Evolutionary conservation across 2,329 filamentous ascomycete genomes (phyloP).

Genomic region (Aspergillus sp.): DNA sequence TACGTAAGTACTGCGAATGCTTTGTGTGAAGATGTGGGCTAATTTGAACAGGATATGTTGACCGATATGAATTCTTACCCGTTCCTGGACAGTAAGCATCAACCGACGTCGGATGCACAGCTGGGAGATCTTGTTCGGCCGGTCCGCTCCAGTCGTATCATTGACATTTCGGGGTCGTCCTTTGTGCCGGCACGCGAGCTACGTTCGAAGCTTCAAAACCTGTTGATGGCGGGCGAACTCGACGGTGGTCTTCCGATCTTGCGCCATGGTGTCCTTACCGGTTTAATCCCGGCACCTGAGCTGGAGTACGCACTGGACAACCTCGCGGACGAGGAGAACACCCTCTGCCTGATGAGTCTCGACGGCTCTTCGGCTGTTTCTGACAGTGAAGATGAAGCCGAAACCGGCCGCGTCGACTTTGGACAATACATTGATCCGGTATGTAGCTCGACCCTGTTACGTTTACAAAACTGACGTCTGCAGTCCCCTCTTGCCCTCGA

Average conservation of each 20-base stretch:
- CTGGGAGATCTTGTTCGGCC: conserved; percentile 83
- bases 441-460: conserved; percentile 34
- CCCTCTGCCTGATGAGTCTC: conserved; percentile 78
- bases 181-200: conserved; percentile 75
- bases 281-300: conserved; percentile 89
- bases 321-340: conserved; percentile 70
- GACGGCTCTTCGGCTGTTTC: conserved; percentile 57
- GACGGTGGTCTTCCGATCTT: conserved; percentile 90
- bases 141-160: conserved; percentile 72
- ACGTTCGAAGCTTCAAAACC: conserved; percentile 74
- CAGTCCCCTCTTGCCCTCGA: conserved; percentile 84
- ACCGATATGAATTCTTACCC: conserved; percentile 98
- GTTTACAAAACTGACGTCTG: conserved; percentile 13
- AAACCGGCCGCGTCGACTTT: conserved; percentile 74
- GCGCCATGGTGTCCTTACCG: conserved; percentile 75
- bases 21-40: conserved; percentile 12
- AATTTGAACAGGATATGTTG: conserved; percentile 68
- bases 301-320: conserved; percentile 90
- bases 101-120: conserved; percentile 85
- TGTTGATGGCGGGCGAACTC: conserved; percentile 84
- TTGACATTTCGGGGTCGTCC: conserved; percentile 84
- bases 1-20: conserved; percentile 64
- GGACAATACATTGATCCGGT: conserved; percentile 88
- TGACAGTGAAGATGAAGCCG: conserved; percentile 61
- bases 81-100: conserved; percentile 94